Percentiles rank a stretch among this genome's conserved stretches.
Evolutionary conservation across 352 stramenopile species (phyloP).

Genomic region (Phytopythium sindhum): DNA sequence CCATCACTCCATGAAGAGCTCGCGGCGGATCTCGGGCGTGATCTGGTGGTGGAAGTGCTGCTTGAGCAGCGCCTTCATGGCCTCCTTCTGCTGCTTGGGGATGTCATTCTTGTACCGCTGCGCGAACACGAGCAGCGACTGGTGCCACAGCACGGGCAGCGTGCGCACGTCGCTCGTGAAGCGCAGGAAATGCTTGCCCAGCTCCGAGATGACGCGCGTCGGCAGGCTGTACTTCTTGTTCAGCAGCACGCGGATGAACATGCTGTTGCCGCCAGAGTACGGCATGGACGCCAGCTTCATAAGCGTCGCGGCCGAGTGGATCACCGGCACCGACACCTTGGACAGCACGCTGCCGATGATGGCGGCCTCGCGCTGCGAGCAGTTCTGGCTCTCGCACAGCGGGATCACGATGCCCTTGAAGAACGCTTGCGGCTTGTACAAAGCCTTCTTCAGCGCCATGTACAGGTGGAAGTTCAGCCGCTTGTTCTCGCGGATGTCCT

Average conservation of each 20-base stretch:
- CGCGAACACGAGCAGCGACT: constrained; percentile 96
- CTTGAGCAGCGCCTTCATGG: constrained; percentile 91
- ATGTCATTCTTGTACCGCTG: constrained; percentile 99
- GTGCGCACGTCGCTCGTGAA: constrained; percentile 88
- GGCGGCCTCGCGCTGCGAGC: constrained; percentile 95
- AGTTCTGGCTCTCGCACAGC: constrained; percentile 92
- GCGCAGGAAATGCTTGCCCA: constrained; percentile 95
- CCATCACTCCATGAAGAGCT: constrained; percentile 88
- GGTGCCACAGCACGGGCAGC: constrained; percentile 99
- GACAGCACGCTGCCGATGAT: constrained; percentile 97
- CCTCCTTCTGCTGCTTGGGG: constrained; percentile 92
- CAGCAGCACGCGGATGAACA: constrained; percentile 98
- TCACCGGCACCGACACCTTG: constrained; percentile 98
- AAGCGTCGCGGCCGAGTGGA: constrained; percentile 98
- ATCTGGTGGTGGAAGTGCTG: constrained; percentile 96
- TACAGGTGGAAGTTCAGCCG: constrained; percentile 99
- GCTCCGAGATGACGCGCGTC: constrained; percentile 93
- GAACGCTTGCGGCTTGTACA: constrained; percentile 99
- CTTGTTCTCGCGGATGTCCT: constrained; percentile 98
- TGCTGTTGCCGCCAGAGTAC: constrained; percentile 96
- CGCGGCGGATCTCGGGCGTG: constrained; percentile 96
- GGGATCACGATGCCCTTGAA: constrained; percentile 99
- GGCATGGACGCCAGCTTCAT: constrained; percentile 97
- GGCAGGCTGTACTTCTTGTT: constrained; percentile 99
- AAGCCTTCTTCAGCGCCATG: constrained; percentile 97